Base-by-base conservation (phyloP, 345 rosid species). In the Brassica napus region DNA sequence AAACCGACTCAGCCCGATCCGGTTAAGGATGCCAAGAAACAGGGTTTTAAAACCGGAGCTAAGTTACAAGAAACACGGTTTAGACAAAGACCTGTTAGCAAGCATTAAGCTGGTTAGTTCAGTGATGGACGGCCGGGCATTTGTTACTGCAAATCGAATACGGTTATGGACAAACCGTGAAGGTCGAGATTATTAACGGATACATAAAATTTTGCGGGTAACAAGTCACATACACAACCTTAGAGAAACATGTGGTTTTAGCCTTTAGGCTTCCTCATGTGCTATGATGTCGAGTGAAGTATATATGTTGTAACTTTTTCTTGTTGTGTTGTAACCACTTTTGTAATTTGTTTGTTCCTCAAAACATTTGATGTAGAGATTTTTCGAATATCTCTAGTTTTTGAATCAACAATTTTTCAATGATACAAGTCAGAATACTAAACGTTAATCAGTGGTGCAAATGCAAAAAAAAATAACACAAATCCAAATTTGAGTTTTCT, bases 11-110 rank as follows among this genome's bases (percentile, higher is more conserved):
- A 61, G 3, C 16, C 57, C 31, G 47, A 77, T 47, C 75, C 72
- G 4, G 78, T 35, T 32, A 81, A 77, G 60, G 83, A 71, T 66
- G 52, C 23, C 49, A 81, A 65, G 83, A 81, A 74, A 75, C 26
- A n/a, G 5, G 76, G 71, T 8, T 64, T 16, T 8, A 76, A 65
- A 65, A 30, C 39, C 32, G 79, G 72, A 52, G 47, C 6, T 6
- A 69, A 63, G 72, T 7, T 77, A 54, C 64, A 60, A 4, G 75
- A 49, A 44, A 79, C 37, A 35, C 49, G 68, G 68, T 63, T 39
- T 34, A 65, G 14, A 15, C 83, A 71, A 65, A 80, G 67, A 15
- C 65, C 64, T 47, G 71, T 65, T 65, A 49, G 59, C 12, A 70
- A 58, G 37, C 6, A 0, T 65, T 0, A 61, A 61, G 57, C 60